phyloP scores from a whole-genome alignment of 2,329 filamentous ascomycete genomes.

The Plenodomus tracheiphilus region DNA sequence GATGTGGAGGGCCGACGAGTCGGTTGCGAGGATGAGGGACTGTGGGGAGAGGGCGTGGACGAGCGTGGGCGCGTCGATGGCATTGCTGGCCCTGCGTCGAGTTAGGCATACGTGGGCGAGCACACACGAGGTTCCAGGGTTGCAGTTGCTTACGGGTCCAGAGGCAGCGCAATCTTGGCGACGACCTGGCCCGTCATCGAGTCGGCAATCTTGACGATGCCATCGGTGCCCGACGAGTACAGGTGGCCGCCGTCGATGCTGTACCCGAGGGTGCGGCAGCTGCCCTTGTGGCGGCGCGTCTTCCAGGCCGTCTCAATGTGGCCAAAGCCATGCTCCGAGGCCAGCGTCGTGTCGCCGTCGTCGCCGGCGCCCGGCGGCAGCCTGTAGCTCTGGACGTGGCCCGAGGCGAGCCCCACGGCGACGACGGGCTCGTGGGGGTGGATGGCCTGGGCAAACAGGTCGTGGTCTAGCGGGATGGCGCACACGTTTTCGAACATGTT shows the following conservation, averaged over 20 bases:
- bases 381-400: constrained; percentile 83
- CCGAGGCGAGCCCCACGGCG: constrained; percentile 80
- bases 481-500: constrained; percentile 90
- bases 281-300: constrained; percentile 89
- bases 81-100: constrained; percentile 44
- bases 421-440: constrained; percentile 85
- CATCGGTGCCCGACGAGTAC: constrained; percentile 65
- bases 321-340: constrained; percentile 65
- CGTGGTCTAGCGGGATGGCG: constrained; percentile 80
- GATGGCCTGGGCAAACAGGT: constrained; percentile 85
- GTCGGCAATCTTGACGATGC: constrained; percentile 64
- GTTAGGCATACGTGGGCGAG: constrained; percentile 22
- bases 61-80: constrained; percentile 74
- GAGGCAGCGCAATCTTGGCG: constrained; percentile 80
- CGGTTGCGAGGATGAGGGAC: constrained; percentile 84
- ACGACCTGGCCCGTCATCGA: constrained; percentile 67
- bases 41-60: constrained; percentile 85
- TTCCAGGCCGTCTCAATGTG: constrained; percentile 83
- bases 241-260: constrained; percentile 73
- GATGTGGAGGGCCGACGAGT: constrained; percentile 86
- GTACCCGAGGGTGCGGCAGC: constrained; percentile 81
- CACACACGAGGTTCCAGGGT: too few species aligned
- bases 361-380: constrained; percentile 63
- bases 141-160: constrained; percentile 34
- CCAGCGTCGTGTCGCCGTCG: constrained; percentile 54